These are phyloP conservation scores for Hanseniaspora valbyensis DNA, from an alignment of 805 yeast genomes.

Conservation along the genomic window DNA sequence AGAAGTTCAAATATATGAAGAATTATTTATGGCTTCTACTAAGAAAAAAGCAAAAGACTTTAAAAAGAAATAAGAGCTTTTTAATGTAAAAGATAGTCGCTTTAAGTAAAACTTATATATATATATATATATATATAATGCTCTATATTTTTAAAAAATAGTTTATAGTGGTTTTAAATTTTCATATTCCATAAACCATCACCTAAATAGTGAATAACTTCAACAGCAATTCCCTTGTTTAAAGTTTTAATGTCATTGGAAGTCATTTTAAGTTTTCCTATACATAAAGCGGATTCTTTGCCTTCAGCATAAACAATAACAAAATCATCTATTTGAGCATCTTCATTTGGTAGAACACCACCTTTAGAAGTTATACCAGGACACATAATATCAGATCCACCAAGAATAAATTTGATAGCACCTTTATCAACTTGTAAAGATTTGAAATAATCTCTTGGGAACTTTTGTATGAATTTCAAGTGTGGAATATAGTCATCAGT, in stretches of 20 bases:
- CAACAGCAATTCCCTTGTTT: slow-evolving; percentile 86
- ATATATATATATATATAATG: neutral
- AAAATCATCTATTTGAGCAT: slow-evolving; percentile 49
- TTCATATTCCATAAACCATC: slow-evolving; percentile 74
- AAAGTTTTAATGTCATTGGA: slow-evolving; percentile 73
- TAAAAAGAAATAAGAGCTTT: neutral
- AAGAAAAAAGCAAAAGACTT: slow-evolving; percentile 31
- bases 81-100: neutral
- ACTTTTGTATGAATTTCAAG: slow-evolving; percentile 63
- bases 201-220: slow-evolving; percentile 69
- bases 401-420: slow-evolving; percentile 87
- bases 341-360: slow-evolving; percentile 59
- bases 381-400: slow-evolving; percentile 96
- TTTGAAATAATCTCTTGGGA: slow-evolving; percentile 67
- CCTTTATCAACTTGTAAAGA: slow-evolving; percentile 87
- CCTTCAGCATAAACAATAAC: slow-evolving; percentile 87
- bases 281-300: slow-evolving; percentile 78
- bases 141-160: neutral
- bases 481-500: slow-evolving; percentile 62
- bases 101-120: neutral
- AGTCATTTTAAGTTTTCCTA: slow-evolving; percentile 80
- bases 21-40: slow-evolving; percentile 45
- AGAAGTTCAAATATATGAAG: slow-evolving; percentile 70
- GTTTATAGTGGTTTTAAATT: slow-evolving; percentile 28
- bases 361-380: slow-evolving; percentile 86